phyloP scores from a whole-genome alignment of 257 asterid species.

The Euphrasia confusa region DNA sequence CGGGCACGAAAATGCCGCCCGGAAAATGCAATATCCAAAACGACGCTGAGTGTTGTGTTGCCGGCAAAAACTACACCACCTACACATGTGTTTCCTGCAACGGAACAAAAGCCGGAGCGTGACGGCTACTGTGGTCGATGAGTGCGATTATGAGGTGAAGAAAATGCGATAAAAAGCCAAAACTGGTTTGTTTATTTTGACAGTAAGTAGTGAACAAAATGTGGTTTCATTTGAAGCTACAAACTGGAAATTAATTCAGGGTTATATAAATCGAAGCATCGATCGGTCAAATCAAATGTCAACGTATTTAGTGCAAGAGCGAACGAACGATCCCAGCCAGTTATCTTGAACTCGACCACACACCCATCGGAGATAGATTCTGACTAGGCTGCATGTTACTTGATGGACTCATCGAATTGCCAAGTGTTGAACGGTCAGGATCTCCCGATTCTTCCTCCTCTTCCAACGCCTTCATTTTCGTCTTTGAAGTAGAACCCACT shows the following conservation, averaged over 20 bases:
- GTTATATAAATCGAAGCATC: slow-evolving; percentile 32
- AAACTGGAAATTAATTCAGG: neutral
- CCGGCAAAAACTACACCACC: too few species aligned
- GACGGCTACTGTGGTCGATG: too few species aligned
- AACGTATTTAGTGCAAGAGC: slow-evolving; percentile 30
- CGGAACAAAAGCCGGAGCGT: too few species aligned
- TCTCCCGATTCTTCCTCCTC: slow-evolving; percentile 37
- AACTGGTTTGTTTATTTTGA: slow-evolving; percentile 24
- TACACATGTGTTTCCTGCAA: too few species aligned
- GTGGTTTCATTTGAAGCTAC: slow-evolving; percentile 24
- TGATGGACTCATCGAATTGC: slow-evolving; percentile 32
- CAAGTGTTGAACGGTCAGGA: slow-evolving; percentile 30
- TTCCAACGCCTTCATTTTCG: slow-evolving; percentile 40
- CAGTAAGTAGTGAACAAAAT: slow-evolving; percentile 22
- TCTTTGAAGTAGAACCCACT: slow-evolving; percentile 39
- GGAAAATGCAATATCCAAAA: too few species aligned
- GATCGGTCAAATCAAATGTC: slow-evolving; percentile 52
- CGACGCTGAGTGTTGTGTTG: too few species aligned
- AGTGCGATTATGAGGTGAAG: too few species aligned
- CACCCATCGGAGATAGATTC: slow-evolving; percentile 42
- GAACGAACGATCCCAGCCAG: neutral
- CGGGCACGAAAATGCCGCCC: too few species aligned
- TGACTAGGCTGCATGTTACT: slow-evolving; percentile 41
- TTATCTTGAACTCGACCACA: slow-evolving; percentile 49
- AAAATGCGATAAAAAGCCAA: slow-evolving; percentile 22